Evolutionary conservation across 345 rosid genomes (phyloP).

Genomic region (Sisymbrium altissimum): DNA sequence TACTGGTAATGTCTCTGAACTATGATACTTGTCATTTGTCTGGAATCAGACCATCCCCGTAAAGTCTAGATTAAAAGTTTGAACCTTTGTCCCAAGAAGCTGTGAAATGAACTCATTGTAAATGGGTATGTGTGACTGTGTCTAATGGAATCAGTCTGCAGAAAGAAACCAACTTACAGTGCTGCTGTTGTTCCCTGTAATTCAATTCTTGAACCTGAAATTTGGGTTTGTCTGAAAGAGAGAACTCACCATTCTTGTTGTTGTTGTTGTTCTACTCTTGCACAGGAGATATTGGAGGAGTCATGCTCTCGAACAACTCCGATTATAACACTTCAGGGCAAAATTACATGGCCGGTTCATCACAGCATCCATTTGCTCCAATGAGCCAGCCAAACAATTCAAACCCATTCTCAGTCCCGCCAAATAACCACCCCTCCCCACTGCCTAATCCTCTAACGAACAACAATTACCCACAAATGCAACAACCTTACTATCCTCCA

Average conservation of each 20-base stretch:
- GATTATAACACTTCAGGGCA: conserved; percentile 11
- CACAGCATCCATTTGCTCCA: conserved; percentile 29
- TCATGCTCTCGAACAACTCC: conserved; percentile 33
- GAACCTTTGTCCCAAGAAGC: neutral
- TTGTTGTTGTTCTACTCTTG: conserved; percentile 10
- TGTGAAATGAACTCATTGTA: neutral
- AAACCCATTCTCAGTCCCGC: conserved; percentile 15
- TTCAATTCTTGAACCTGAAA: neutral
- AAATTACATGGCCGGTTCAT: conserved; percentile 26
- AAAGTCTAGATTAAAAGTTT: neutral
- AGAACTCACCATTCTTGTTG: neutral
- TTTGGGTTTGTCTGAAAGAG: conserved; percentile 2
- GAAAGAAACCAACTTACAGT: neutral
- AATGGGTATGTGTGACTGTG: neutral
- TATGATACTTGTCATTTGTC: neutral
- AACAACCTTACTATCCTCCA: conserved; percentile 38
- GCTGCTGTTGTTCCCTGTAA: neutral
- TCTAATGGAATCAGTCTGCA: neutral
- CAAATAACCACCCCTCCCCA: conserved; percentile 5
- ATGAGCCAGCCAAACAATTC: neutral
- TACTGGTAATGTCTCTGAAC: conserved; percentile 36
- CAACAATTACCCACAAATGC: conserved; percentile 33
- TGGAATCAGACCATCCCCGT: neutral
- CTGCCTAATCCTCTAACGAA: conserved; percentile 28
- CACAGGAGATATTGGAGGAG: conserved; percentile 53